phyloP scores from a whole-genome alignment of 2,329 filamentous ascomycete species.

The Tolypocladium capitatum region DNA sequence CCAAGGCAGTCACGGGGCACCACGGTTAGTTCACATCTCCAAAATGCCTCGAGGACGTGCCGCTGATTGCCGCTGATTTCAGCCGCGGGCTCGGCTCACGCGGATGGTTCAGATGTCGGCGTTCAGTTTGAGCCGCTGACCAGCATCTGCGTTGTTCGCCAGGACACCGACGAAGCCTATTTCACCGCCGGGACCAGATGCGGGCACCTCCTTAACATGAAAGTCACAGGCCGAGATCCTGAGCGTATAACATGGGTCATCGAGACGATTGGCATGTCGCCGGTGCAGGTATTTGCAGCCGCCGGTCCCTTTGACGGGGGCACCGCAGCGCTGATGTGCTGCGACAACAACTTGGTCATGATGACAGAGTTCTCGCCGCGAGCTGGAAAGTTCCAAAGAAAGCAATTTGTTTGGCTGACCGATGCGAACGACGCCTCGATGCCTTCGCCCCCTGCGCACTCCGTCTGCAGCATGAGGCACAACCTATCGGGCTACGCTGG shows the following conservation, averaged over 20 bases:
- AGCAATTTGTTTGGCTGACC: slow-evolving; percentile 36
- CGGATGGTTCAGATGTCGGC: not conserved
- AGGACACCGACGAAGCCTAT: slow-evolving; percentile 13
- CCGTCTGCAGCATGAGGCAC: slow-evolving; percentile 27
- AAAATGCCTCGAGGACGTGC: not conserved
- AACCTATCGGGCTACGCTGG: slow-evolving; percentile 24
- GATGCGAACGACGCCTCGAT: slow-evolving; percentile 33
- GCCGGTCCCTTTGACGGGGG: slow-evolving; percentile 11
- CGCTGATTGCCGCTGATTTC: slow-evolving; percentile 6
- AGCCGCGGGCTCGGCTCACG: not conserved
- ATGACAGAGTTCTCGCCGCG: slow-evolving; percentile 23
- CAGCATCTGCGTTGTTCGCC: slow-evolving; percentile 25
- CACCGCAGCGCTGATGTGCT: slow-evolving; percentile 29
- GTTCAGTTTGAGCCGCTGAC: slow-evolving; percentile 27
- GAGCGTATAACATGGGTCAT: slow-evolving; percentile 13
- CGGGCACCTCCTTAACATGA: slow-evolving; percentile 34
- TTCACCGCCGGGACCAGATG: slow-evolving; percentile 36
- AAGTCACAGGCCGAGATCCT: slow-evolving; percentile 7
- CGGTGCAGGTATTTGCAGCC: slow-evolving; percentile 20
- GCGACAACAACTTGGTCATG: slow-evolving; percentile 32
- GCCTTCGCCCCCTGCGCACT: slow-evolving; percentile 33
- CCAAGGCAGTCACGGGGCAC: slow-evolving; percentile 3
- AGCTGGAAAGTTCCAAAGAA: slow-evolving; percentile 22
- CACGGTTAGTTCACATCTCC: slow-evolving; percentile 2
- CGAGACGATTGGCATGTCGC: slow-evolving; percentile 22